These are phyloP conservation scores for Colletotrichum chlorophyti DNA, from an alignment of 2,329 filamentous ascomycete genomes.

Conservation along the genomic window DNA sequence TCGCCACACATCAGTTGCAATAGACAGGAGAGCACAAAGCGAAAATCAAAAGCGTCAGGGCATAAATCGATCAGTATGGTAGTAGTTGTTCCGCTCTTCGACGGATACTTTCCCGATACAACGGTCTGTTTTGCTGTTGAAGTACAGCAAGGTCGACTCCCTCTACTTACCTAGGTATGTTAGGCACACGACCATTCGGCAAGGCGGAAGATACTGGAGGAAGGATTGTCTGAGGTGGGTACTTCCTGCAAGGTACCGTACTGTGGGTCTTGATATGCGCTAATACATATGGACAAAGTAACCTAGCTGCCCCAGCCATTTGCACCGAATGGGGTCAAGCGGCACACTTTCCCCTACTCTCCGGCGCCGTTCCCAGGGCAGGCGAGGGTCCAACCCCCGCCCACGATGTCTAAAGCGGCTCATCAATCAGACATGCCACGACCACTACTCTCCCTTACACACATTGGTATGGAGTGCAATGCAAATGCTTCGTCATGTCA, in stretches of 20 bases:
- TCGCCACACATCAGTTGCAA: not conserved
- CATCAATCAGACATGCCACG: not conserved
- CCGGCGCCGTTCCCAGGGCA: not conserved
- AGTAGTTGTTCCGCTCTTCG: too few relatives aligned
- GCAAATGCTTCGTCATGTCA: not conserved
- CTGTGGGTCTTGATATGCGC: not conserved
- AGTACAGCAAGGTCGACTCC: too few relatives aligned
- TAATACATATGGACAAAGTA: not conserved
- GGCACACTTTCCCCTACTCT: not conserved
- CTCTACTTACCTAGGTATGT: too few relatives aligned
- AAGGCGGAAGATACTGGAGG: slow-evolving; percentile 1
- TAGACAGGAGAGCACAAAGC: too few relatives aligned
- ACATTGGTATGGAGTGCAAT: not conserved
- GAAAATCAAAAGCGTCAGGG: too few relatives aligned
- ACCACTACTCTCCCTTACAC: not conserved
- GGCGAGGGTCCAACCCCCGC: too few relatives aligned
- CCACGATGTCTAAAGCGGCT: not conserved
- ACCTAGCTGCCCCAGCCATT: not conserved
- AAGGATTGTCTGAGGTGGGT: slow-evolving; percentile 5
- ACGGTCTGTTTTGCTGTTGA: too few relatives aligned
- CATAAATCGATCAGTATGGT: too few relatives aligned
- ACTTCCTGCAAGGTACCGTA: slow-evolving; percentile 4
- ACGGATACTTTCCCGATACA: too few relatives aligned
- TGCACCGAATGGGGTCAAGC: slow-evolving; percentile 8
- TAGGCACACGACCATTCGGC: too few relatives aligned